Evolutionary conservation across 495 filamentous ascomycete genomes (phyloP).

Genomic region (Aspergillus nidulans): DNA sequence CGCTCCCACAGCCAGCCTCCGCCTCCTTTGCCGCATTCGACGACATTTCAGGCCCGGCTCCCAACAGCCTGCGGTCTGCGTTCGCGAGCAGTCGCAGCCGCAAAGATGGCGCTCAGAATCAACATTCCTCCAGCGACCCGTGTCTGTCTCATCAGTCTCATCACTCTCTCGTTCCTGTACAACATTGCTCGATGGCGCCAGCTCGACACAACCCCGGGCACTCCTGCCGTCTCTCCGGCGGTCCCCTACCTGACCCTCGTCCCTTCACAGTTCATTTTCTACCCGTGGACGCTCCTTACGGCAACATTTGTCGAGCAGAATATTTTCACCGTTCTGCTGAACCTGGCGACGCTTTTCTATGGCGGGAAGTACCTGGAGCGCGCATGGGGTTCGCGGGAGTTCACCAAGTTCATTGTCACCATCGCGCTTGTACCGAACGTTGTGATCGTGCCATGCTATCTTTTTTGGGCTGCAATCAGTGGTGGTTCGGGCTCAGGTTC

Average conservation of each 20-base stretch:
- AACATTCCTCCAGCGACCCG: conserved; percentile 91
- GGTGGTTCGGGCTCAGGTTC: conserved; percentile 49
- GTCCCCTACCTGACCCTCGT: conserved; percentile 84
- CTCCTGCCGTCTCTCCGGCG: conserved; percentile 48
- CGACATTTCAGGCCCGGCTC: conserved; percentile 8
- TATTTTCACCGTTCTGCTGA: conserved; percentile 77
- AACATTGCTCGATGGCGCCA: conserved; percentile 55
- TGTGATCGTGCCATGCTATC: conserved; percentile 65
- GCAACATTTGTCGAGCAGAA: conserved; percentile 92
- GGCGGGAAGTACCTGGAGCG: conserved; percentile 93
- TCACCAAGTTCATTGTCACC: conserved; percentile 83
- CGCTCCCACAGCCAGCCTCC: not conserved
- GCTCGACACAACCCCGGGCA: conserved; percentile 58
- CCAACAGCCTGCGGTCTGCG: conserved; percentile 29
- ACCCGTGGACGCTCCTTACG: conserved; percentile 88
- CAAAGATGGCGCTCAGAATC: conserved; percentile 72
- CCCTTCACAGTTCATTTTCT: conserved; percentile 74
- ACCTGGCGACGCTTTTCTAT: conserved; percentile 79
- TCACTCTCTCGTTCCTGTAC: conserved; percentile 75
- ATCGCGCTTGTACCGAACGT: conserved; percentile 75
- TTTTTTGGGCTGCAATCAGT: conserved; percentile 65
- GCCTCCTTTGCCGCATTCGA: conserved; percentile 9
- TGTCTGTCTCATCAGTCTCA: conserved; percentile 65
- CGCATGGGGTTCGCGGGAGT: conserved; percentile 91
- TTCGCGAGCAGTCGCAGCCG: conserved; percentile 22